Evolutionary conservation across 371 early-diverging fungal species (phyloP).

Genomic region (Apophysomyces sp.): DNA sequence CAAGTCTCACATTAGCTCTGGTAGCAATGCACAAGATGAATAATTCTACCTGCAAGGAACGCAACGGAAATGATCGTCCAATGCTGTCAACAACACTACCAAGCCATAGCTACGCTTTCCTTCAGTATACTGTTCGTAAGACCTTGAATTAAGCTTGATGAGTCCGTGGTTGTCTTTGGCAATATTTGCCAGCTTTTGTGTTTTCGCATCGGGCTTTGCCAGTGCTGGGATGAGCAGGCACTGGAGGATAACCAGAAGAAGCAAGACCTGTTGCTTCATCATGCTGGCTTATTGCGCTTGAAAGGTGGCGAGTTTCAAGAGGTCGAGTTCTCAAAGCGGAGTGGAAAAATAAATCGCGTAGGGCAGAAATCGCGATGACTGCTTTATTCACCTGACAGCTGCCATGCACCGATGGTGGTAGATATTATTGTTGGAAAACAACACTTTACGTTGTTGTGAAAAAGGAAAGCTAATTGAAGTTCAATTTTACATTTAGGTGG

Average conservation of each 20-base stretch:
- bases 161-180: constrained; percentile 49
- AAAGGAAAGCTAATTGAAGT: too few species aligned
- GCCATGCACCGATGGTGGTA: too few species aligned
- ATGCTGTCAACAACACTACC: constrained; percentile 75
- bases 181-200: constrained; percentile 29
- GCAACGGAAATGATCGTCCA: constrained; percentile 68
- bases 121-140: constrained; percentile 65
- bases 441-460: too few species aligned
- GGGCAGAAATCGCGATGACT: neutral
- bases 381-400: too few species aligned
- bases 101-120: constrained; percentile 79
- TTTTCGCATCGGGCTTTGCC: constrained; percentile 35
- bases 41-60: constrained; percentile 68
- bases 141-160: constrained; percentile 59
- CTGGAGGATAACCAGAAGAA: constrained; percentile 7
- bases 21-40: neutral
- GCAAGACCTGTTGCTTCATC: constrained; percentile 13
- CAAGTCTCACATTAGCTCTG: constrained; percentile 6
- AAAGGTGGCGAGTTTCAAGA: neutral
- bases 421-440: too few species aligned
- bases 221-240: constrained; percentile 4
- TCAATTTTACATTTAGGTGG: too few species aligned
- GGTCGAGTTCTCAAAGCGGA: neutral
- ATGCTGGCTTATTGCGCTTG: neutral
- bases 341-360: neutral